These are phyloP conservation scores for Sphaerosporella brunnea DNA, from an alignment of 495 filamentous ascomycete genomes.

Conservation along the genomic window DNA sequence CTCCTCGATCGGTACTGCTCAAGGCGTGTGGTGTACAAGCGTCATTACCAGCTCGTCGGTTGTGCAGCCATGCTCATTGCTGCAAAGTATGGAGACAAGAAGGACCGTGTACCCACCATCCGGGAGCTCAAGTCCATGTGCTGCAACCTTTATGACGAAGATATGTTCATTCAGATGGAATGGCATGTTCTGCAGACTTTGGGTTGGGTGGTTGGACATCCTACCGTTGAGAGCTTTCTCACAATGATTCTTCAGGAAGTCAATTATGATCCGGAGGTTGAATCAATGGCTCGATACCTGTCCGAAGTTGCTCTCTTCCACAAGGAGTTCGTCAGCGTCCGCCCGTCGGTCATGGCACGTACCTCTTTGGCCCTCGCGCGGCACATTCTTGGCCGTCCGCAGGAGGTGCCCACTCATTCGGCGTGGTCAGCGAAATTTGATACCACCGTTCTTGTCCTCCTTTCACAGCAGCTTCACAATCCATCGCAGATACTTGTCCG, in stretches of 20 bases:
- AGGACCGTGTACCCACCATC: slow-evolving; percentile 90
- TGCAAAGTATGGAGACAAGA: slow-evolving; percentile 96
- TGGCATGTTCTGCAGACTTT: slow-evolving; percentile 99
- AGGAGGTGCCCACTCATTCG: slow-evolving; percentile 52
- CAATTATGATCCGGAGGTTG: slow-evolving; percentile 58
- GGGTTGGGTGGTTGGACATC: slow-evolving; percentile 87
- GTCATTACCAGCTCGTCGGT: slow-evolving; percentile 94
- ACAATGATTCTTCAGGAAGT: slow-evolving; percentile 53
- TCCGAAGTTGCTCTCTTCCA: slow-evolving; percentile 89
- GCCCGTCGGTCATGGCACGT: slow-evolving; percentile 76
- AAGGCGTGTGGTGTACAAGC: slow-evolving; percentile 94
- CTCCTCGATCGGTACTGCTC: slow-evolving; percentile 96
- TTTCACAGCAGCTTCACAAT: slow-evolving; percentile 71
- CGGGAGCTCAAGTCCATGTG: slow-evolving; percentile 97
- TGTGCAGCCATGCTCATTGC: slow-evolving; percentile 93
- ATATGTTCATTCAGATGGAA: slow-evolving; percentile 99
- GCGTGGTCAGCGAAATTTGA: slow-evolving; percentile 75
- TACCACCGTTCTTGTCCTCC: slow-evolving; percentile 52
- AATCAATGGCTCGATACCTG: slow-evolving; percentile 88
- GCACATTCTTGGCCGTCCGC: slow-evolving; percentile 63
- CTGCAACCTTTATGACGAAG: slow-evolving; percentile 92
- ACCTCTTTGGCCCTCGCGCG: slow-evolving; percentile 71
- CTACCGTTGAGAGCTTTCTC: slow-evolving; percentile 84
- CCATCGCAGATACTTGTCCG: slow-evolving; percentile 70
- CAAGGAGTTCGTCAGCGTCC: slow-evolving; percentile 81